Conservation (phyloP, 1,139 yeast species). For the Yamadazyma atlantica region DNA sequence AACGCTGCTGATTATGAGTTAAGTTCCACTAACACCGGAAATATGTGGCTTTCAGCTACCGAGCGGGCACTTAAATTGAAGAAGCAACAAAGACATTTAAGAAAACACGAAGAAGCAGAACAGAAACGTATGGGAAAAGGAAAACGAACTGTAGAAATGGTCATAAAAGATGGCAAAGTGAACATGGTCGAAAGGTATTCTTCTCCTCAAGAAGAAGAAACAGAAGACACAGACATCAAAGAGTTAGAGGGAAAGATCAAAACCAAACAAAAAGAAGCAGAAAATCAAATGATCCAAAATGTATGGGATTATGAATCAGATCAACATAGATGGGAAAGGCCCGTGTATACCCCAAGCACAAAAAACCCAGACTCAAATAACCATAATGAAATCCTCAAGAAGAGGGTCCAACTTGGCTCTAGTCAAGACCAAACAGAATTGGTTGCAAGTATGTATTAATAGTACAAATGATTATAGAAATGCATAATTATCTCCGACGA, state of each 20-base stretch:
- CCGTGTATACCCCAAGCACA: constrained; percentile 31
- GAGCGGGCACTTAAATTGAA: constrained; percentile 84
- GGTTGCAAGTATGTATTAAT: constrained; percentile 12
- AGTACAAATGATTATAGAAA: not conserved
- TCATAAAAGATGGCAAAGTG: constrained; percentile 81
- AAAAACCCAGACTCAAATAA: not conserved
- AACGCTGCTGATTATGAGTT: constrained; percentile 86
- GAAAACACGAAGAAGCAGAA: constrained; percentile 61
- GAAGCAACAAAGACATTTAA: constrained; percentile 72
- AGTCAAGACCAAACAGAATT: constrained; percentile 13
- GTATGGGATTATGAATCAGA: constrained; percentile 64
- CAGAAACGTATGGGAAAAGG: constrained; percentile 69
- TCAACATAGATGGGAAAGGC: constrained; percentile 50
- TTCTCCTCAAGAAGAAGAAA: constrained; percentile 19
- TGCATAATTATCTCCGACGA: constrained; percentile 7
- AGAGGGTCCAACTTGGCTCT: constrained; percentile 20
- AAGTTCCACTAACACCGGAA: constrained; percentile 49
- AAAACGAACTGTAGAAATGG: constrained; percentile 71
- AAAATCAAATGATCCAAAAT: constrained; percentile 14
- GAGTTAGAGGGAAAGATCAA: constrained; percentile 27
- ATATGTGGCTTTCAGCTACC: constrained; percentile 83
- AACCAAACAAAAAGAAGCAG: constrained; percentile 17
- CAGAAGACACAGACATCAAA: constrained; percentile 25
- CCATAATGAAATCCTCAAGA: constrained; percentile 3
- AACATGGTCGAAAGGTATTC: constrained; percentile 43